Base-by-base conservation (phyloP, 2,329 filamentous ascomycete species). In the Emmonsiellopsis sp. region DNA sequence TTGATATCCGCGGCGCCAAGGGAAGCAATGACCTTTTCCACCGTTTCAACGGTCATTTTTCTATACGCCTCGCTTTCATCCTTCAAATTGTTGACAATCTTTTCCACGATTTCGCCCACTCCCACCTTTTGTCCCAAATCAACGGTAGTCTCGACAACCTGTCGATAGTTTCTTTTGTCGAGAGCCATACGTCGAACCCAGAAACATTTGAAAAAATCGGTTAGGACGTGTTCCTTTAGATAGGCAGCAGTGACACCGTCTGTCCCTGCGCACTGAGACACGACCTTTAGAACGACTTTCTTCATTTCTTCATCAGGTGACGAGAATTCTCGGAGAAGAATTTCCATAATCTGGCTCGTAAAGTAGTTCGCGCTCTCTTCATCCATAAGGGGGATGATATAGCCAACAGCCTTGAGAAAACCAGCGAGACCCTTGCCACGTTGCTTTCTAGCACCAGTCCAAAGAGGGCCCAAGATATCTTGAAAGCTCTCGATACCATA, bases 281-380 rank as follows among this genome's bases (percentile, higher is more conserved):
- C 84, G 31, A 98, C 93, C 73, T 97, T 97, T 55, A 98, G 76
- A 7, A 98, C 93, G 1, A 98, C 93, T 76, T 98, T 98, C 75
- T 97, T 98, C 93, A 98, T 98, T 72, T 98, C 93, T 71, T 98
- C 93, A 61, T 98, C 93, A 0, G 93, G 93, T 0, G 92, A 96
- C 6, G 90, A 87, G 65, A 98, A 98, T 67, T 98, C 93, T 63
- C 93, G 84, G 32, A 97, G 82, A 11, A 98, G 76, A 64, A 97
- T 97, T 70, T 97, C 93, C 92, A 98, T 97, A 64, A 98, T 96
- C 70, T 98, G 91, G 61, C 85, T 89, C 7, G 93, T 97, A 67
- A 98, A 98, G 74, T 98, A 98, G 69, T 96, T 97, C 72, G 93
- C 92, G 69, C 96, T 97, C 67, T 98, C 93, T 72, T 98, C 93